Evolutionary conservation across 2,329 filamentous ascomycete species (phyloP).

Genomic region (Cytospora leucostoma): DNA sequence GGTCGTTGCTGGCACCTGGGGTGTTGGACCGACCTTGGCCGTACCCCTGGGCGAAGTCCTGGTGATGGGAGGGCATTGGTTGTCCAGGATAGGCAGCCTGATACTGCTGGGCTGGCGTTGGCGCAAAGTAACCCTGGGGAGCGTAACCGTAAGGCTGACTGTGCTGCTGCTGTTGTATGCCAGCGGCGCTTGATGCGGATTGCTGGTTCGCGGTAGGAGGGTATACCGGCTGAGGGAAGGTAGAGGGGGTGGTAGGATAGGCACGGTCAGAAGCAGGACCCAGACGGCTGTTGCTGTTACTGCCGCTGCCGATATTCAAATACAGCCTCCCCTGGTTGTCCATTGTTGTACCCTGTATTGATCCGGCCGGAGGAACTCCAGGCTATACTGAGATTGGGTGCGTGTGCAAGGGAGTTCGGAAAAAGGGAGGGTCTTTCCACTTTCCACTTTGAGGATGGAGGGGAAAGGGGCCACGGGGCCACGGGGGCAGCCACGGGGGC

Average conservation of each 20-base stretch:
- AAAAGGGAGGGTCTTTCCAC: conserved; percentile 22
- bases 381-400: conserved; percentile 20
- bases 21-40: conserved; percentile 56
- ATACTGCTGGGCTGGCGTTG: conserved; percentile 55
- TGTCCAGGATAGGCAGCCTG: conserved; percentile 42
- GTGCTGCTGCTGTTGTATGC: conserved; percentile 46
- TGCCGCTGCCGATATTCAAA: conserved; percentile 67
- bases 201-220: conserved; percentile 43
- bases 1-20: conserved; percentile 69
- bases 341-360: conserved; percentile 41
- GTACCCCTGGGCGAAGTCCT: conserved; percentile 42
- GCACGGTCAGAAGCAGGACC: conserved; percentile 62
- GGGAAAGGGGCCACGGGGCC: conserved; percentile 17
- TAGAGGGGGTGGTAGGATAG: conserved; percentile 89
- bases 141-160: conserved; percentile 50
- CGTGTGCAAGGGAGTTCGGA: conserved; percentile 20
- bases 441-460: conserved; percentile 20
- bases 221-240: conserved; percentile 88
- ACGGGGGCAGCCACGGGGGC: too few relatives aligned
- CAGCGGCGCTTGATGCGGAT: conserved; percentile 48
- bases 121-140: conserved; percentile 60
- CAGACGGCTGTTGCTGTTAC: conserved; percentile 66
- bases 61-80: conserved; percentile 43
- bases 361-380: conserved; percentile 23
- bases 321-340: conserved; percentile 62